Evolutionary conservation across 2,329 filamentous ascomycete genomes (phyloP).

Genomic region (Claviceps spartinae): DNA sequence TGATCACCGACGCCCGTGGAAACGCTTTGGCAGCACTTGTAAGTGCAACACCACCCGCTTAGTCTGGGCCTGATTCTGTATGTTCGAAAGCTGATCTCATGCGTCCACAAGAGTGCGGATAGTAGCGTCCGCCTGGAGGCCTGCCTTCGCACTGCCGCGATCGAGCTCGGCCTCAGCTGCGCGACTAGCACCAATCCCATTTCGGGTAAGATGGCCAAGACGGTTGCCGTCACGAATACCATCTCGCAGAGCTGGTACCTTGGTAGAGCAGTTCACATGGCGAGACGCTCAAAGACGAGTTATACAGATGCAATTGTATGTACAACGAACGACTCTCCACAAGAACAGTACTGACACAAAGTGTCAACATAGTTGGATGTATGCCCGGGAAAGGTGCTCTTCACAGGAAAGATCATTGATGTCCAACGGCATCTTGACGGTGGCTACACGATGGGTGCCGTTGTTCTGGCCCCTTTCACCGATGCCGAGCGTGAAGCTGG

Average conservation of each 20-base stretch:
- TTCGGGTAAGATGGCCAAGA: constrained; percentile 9
- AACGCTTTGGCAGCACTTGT: constrained; percentile 22
- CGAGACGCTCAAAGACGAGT: constrained; percentile 15
- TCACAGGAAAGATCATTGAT: constrained; percentile 26
- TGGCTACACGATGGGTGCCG: constrained; percentile 28
- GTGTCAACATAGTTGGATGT: constrained; percentile 14
- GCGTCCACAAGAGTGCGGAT: constrained; percentile 17
- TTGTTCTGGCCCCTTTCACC: constrained; percentile 19
- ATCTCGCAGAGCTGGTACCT: constrained; percentile 22
- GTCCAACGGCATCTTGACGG: constrained; percentile 24
- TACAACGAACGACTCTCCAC: background rate
- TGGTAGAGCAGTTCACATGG: constrained; percentile 18
- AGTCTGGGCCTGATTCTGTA: background rate
- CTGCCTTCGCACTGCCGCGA: constrained; percentile 21
- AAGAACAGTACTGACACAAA: background rate
- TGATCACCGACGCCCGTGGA: constrained; percentile 23
- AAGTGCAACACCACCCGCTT: background rate
- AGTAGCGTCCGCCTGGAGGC: constrained; percentile 21
- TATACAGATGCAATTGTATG: constrained; percentile 17
- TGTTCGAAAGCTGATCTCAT: background rate
- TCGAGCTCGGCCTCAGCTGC: constrained; percentile 26
- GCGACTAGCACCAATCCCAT: constrained; percentile 22
- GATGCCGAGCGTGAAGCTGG: constrained; percentile 18
- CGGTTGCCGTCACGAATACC: constrained; percentile 12
- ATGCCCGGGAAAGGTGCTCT: constrained; percentile 23